These are phyloP conservation scores for Pseudoturritis turrita DNA, from an alignment of 345 rosid genomes.

Conservation along the genomic window DNA sequence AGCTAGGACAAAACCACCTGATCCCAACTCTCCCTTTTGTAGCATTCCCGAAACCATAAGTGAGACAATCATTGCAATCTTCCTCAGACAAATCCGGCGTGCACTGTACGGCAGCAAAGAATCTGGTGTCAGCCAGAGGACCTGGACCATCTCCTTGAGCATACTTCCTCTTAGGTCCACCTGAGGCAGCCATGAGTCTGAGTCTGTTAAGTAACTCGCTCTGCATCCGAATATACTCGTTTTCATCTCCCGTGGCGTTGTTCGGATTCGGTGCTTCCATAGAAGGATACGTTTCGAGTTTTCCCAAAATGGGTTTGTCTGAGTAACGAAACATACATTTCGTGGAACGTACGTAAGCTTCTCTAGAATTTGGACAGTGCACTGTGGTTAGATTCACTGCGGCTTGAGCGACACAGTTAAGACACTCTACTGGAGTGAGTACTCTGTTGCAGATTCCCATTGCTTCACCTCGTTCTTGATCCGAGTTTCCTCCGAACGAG, in stretches of 20 bases:
- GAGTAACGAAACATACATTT: slow-evolving; percentile 29
- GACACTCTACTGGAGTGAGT: slow-evolving; percentile 5
- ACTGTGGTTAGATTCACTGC: background rate
- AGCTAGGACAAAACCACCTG: slow-evolving; percentile 24
- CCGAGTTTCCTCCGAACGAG: background rate
- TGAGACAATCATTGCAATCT: slow-evolving; percentile 9
- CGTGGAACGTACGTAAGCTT: background rate
- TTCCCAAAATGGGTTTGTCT: background rate
- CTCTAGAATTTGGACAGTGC: background rate
- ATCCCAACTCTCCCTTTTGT: slow-evolving; percentile 12
- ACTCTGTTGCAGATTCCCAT: slow-evolving; percentile 17
- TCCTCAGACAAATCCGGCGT: slow-evolving; percentile 13
- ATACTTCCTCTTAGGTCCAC: slow-evolving; percentile 18
- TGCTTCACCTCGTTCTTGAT: slow-evolving; percentile 11
- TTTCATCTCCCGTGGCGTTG: background rate
- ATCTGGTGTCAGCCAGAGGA: background rate
- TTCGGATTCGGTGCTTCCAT: background rate
- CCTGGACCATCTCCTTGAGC: slow-evolving; percentile 17
- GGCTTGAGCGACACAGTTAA: background rate
- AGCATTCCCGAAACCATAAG: background rate
- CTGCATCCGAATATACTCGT: slow-evolving; percentile 10
- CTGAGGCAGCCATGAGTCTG: background rate
- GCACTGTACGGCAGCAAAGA: slow-evolving; percentile 11
- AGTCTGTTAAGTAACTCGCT: slow-evolving; percentile 9
- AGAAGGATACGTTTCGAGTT: background rate